Evolutionary conservation across 257 asterid genomes (phyloP), one percentile per base, ranked within the genome.

Genomic region (Cordia subcordata): DNA sequence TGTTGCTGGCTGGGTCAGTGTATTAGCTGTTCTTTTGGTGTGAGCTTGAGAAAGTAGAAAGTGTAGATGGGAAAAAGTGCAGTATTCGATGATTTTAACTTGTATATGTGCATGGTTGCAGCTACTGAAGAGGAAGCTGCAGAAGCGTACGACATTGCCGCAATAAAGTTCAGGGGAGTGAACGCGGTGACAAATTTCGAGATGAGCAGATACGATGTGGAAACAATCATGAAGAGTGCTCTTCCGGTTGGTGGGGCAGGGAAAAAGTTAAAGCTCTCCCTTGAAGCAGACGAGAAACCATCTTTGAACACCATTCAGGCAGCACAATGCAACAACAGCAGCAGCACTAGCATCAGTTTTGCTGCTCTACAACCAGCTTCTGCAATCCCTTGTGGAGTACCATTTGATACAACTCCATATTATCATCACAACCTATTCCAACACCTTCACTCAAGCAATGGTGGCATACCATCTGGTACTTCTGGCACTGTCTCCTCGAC

Each of bases 41-140:
- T n/a, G n/a, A n/a, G n/a, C n/a, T n/a, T n/a, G n/a, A n/a, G n/a
- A n/a, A n/a, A n/a, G n/a, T n/a, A n/a, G n/a, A n/a, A n/a, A n/a
- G n/a, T n/a, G n/a, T n/a, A n/a, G n/a, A n/a, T n/a, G 35, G 35
- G 6, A 6, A 27, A 27, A 27, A 27, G 35, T 27, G 35, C 14
- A 9, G 16, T 40, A 16, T 37, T 1, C 11, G 5, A 14, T 13
- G 23, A 42, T 52, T 3, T 4, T 59, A 13, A 54, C 35, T 3
- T 62, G 0, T 4, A 0, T 15, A 35, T 62, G n/a, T 39, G 1
- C 21, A 5, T 27, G 14, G 15, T 20, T 8, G 52, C 87, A 92
- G 97, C 96, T 11, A 89, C 99, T 0, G 97, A 93, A 77, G 97
- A 89, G 85, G 99, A 89, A 83, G 97, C 99, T 5, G 99, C 99